Base-by-base conservation (phyloP, 78 protist species). In the Chrysochromulina parva region DNA sequence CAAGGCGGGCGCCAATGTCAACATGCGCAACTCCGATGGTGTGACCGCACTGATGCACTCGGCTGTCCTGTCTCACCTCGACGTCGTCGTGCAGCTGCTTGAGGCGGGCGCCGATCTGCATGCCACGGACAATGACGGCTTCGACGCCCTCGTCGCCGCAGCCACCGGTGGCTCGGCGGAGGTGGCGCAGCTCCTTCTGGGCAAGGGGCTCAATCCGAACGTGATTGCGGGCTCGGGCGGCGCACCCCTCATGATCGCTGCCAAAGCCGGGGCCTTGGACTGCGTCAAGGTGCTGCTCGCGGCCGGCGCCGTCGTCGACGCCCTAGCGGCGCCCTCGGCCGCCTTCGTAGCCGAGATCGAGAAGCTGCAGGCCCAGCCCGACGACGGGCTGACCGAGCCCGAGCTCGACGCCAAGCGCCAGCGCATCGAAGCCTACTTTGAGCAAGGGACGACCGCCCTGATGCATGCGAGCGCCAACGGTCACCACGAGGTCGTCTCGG, bases 201-300 rank as follows among this genome's bases (percentile, higher is more conserved):
- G 24, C 6, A 6, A 16, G 26, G 69, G 69, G 24, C 74, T 67
- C 74, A 22, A 67, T 22, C 52, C 50, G n/a, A 69, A 69, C 1
- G 78, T 69, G 78, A 69, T 69, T 28, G 78, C 78, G 53, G 78
- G 78, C 78, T 69, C 78, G 2, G 78, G 78, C 78, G 78, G 78
- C 38, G 3, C 78, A 7, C 78, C 78, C 7, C 78, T 69, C 78
- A 69, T 26, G 24, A 69, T 69, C 50, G 78, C 48, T 3, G 28
- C 78, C 14, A 3, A 50, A 16, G n/a, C 17, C 24, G 62, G 78
- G 7, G 78, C 28, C 14, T 28, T 17, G 19, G 78, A 69, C 13
- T 5, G n/a, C 78, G 78, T 69, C 14, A 50, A 69, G 53, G 38
- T n/a, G 78, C 78, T 69, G 52, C 78, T 69, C 50, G 50, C 38